These are phyloP conservation scores for Panaeolus papilionaceus DNA, from an alignment of 768 basidiomycete genomes.

Conservation along the genomic window DNA sequence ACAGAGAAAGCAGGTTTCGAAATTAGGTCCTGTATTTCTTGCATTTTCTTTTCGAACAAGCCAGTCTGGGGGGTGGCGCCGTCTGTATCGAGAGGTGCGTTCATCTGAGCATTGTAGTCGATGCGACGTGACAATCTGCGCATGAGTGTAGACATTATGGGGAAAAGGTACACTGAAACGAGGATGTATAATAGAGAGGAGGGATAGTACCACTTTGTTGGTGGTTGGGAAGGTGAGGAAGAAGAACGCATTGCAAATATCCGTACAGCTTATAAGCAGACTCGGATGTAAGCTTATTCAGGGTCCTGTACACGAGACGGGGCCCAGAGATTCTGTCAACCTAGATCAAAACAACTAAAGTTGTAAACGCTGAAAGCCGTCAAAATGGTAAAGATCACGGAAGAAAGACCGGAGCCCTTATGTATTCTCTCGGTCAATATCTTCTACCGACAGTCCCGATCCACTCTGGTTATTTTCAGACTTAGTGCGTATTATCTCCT, in stretches of 20 bases:
- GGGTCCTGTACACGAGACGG: not conserved
- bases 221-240: conserved; percentile 7
- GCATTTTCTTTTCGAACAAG: conserved; percentile 31
- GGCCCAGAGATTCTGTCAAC: conserved; percentile 8
- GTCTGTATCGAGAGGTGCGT: conserved; percentile 41
- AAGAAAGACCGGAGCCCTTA: conserved; percentile 11
- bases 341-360: conserved; percentile 8
- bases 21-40: conserved; percentile 37
- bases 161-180: conserved; percentile 18
- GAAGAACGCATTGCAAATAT: not conserved
- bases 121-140: conserved; percentile 29
- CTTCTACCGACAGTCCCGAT: conserved; percentile 8
- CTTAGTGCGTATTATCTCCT: not conserved
- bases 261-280: conserved; percentile 3
- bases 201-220: conserved; percentile 4
- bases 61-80: conserved; percentile 35
- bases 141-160: conserved; percentile 31
- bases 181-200: conserved; percentile 13
- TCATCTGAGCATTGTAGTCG: conserved; percentile 31
- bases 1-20: conserved; percentile 32
- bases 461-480: conserved; percentile 1
- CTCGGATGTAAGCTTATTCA: conserved; percentile 12
- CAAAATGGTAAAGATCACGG: conserved; percentile 3
- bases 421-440: conserved; percentile 12
- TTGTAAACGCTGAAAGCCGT: conserved; percentile 1